These are phyloP conservation scores for Penicillium paradoxum DNA, from an alignment of 495 filamentous ascomycete genomes.

Conservation along the genomic window DNA sequence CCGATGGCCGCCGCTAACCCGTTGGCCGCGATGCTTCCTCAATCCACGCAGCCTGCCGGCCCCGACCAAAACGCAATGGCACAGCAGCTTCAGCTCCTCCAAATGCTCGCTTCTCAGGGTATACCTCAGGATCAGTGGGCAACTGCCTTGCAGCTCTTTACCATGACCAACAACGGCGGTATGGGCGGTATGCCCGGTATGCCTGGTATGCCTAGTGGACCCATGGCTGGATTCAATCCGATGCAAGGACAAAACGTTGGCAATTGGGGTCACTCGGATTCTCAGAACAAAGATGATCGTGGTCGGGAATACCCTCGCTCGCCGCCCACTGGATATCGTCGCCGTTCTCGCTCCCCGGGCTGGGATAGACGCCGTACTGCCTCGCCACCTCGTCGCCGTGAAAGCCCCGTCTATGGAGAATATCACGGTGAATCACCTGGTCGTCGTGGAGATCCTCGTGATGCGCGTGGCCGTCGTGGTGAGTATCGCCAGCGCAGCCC, in stretches of 20 bases:
- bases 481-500: constrained; percentile 87
- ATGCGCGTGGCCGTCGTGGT: constrained; percentile 49
- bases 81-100: constrained; percentile 60
- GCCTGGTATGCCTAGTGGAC: constrained; percentile 4
- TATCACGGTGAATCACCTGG: constrained; percentile 58
- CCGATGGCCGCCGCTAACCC: constrained; percentile 41
- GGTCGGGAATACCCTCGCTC: constrained; percentile 53
- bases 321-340: constrained; percentile 56
- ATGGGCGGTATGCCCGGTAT: constrained; percentile 25
- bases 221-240: constrained; percentile 3
- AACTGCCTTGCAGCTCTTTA: constrained; percentile 47
- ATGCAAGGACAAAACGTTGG: constrained; percentile 32
- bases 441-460: constrained; percentile 55
- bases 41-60: constrained; percentile 32
- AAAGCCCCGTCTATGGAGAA: constrained; percentile 69
- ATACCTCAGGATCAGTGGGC: constrained; percentile 59
- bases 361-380: constrained; percentile 62
- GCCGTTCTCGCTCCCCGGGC: constrained; percentile 70
- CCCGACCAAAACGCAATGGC: constrained; percentile 39
- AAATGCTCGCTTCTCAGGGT: constrained; percentile 53
- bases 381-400: constrained; percentile 55
- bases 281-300: constrained; percentile 58
- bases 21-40: constrained; percentile 44
- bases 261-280: constrained; percentile 38
- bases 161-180: constrained; percentile 29